Conservation (phyloP, 1,284 basidiomycete species). For the Leccinum fallax region DNA sequence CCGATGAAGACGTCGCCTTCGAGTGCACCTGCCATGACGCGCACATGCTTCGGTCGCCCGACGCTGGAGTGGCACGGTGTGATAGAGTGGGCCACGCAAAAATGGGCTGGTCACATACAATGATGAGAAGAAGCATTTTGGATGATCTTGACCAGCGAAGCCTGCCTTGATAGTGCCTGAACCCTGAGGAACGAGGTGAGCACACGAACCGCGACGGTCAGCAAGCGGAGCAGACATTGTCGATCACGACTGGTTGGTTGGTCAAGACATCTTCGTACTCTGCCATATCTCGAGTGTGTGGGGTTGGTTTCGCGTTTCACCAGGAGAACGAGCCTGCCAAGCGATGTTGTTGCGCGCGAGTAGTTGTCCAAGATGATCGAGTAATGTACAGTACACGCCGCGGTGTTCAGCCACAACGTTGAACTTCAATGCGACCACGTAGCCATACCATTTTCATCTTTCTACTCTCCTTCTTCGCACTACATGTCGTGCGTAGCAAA, state of each 20-base stretch:
- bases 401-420: constrained; percentile 21
- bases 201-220: constrained; percentile 20
- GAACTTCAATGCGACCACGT: constrained; percentile 23
- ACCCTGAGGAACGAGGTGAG: constrained; percentile 58
- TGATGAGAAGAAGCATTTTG: constrained; percentile 97
- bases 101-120: constrained; percentile 69
- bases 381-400: neutral
- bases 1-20: constrained; percentile 96
- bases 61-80: constrained; percentile 56
- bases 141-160: constrained; percentile 97
- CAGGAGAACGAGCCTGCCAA: neutral
- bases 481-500: constrained; percentile 32
- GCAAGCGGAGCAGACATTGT: constrained; percentile 71
- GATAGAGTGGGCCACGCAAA: constrained; percentile 19
- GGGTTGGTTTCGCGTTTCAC: constrained; percentile 7
- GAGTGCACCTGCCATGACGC: constrained; percentile 94
- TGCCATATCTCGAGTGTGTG: constrained; percentile 50
- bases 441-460: constrained; percentile 16
- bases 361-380: neutral
- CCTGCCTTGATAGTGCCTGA: constrained; percentile 98
- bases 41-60: constrained; percentile 92
- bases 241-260: constrained; percentile 93
- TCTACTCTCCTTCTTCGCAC: constrained; percentile 20
- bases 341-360: neutral
- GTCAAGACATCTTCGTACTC: constrained; percentile 90